These are phyloP conservation scores for Brassica juncea DNA, from an alignment of 345 rosid species.

Conservation along the genomic window DNA sequence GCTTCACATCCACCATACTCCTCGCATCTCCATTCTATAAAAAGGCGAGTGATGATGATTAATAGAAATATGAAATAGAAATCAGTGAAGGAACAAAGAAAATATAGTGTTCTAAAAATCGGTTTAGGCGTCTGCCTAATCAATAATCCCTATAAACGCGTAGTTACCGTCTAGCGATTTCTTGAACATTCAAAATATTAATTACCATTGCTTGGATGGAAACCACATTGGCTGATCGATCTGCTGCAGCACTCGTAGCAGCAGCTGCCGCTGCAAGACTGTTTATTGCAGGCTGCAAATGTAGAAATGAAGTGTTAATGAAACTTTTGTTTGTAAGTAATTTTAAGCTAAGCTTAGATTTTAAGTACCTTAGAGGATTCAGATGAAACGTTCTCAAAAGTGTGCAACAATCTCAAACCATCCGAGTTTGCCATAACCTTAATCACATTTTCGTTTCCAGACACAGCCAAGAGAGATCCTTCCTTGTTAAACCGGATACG, in stretches of 20 bases:
- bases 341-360: neutral
- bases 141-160: too few species aligned
- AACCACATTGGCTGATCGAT: conserved; percentile 66
- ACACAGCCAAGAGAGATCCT: conserved; percentile 83
- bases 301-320: conserved; percentile 23
- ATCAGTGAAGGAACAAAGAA: neutral
- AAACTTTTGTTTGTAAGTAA: conserved; percentile 26
- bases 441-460: conserved; percentile 76
- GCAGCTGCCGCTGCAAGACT: conserved; percentile 61
- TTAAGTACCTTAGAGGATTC: conserved; percentile 66
- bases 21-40: conserved; percentile 89
- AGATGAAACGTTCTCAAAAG: conserved; percentile 70
- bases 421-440: conserved; percentile 80
- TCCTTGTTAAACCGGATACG: conserved; percentile 86
- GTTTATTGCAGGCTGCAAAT: conserved; percentile 59
- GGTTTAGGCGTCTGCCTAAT: too few species aligned
- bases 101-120: neutral
- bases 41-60: conserved; percentile 4
- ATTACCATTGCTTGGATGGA: conserved; percentile 76
- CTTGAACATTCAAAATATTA: neutral
- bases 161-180: too few species aligned
- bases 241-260: conserved; percentile 73
- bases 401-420: conserved; percentile 64
- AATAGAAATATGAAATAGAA: neutral
- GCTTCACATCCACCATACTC: conserved; percentile 84